Evolutionary conservation across 2,329 filamentous ascomycete species (phyloP), one percentile per base, ranked within the genome.

Genomic region (Lasiodiplodia sp.): DNA sequence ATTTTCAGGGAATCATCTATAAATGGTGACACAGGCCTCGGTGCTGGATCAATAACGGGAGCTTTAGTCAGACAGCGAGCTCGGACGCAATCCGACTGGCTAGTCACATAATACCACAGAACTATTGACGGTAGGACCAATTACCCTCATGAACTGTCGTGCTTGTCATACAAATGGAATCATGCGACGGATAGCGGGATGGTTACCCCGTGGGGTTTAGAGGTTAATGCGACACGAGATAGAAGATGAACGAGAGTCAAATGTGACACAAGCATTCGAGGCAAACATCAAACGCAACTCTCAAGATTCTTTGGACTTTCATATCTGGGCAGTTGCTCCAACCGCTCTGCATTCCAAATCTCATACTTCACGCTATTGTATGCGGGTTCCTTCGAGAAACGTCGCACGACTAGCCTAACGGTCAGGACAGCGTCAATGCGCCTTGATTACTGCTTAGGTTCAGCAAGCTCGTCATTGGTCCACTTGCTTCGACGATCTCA

Each of bases 21-120:
- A 40, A 37, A 62, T 62, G 47, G n/a, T 53, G 60, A 51, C 31
- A 64, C 60, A 64, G 44, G 60, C 23, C 51, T 49, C 34, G 47
- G 40, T 51, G 31, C 40, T 40, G 58, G 25, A 14, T 14, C 28
- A 23, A 37, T 16, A 14, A 16, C 40, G 25, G 44, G n/a, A 47
- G 44, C 44, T 47, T 47, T n/a, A 47, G 44, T 47, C n/a, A 21
- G 40, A 44, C 14, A 7, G 44, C 11, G 44, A 49, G 40, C 25
- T 63, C 40, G 40, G 58, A 63, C 58, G 47, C 16, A 34, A 63
- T 34, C 28, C n/a, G 47, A 64, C 37, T 64, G 10, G 60, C 60
- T 38, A 25, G 44, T 21, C 16, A 44, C 18, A 18, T 8, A 6
- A 5, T 23, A 25, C 21, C 2, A 34, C 31, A 34, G 8, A 34